These are phyloP conservation scores for Metschnikowia kofuensis DNA, from an alignment of 805 yeast species.

Conservation along the genomic window DNA sequence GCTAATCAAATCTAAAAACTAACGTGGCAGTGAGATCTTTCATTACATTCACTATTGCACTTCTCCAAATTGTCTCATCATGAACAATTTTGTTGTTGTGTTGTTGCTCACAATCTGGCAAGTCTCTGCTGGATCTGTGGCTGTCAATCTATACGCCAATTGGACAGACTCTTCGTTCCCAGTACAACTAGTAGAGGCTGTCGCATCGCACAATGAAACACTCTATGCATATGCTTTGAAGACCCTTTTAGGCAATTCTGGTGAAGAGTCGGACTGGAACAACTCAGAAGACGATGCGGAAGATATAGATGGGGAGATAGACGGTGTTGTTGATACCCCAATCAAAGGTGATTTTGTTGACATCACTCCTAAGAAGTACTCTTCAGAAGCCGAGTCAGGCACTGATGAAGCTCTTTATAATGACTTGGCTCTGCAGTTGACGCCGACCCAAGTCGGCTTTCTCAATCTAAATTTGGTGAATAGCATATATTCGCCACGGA, in stretches of 20 bases:
- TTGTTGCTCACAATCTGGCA: neutral
- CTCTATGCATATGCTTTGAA: conserved; percentile 6
- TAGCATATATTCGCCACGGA: conserved; percentile 55
- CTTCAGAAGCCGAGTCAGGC: neutral
- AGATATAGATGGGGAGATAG: neutral
- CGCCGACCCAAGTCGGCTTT: conserved; percentile 17
- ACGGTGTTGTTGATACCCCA: neutral
- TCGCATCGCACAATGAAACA: conserved; percentile 13
- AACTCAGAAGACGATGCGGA: neutral
- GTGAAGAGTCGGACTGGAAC: conserved; percentile 14
- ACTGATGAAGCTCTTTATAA: conserved; percentile 1
- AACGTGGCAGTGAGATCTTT: no score
- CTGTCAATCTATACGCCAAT: conserved; percentile 10
- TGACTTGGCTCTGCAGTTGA: neutral
- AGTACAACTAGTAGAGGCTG: conserved; percentile 17
- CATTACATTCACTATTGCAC: no score
- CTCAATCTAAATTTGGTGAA: conserved; percentile 45
- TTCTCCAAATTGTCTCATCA: neutral
- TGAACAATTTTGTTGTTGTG: neutral
- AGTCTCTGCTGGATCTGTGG: conserved; percentile 4
- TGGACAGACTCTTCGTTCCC: conserved; percentile 15
- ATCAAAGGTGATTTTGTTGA: neutral
- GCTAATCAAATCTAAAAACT: neutral
- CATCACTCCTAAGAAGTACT: neutral
- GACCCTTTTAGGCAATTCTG: conserved; percentile 2